Conservation (phyloP, 2,329 filamentous ascomycete species). For the Hymenoscyphus repandus region DNA sequence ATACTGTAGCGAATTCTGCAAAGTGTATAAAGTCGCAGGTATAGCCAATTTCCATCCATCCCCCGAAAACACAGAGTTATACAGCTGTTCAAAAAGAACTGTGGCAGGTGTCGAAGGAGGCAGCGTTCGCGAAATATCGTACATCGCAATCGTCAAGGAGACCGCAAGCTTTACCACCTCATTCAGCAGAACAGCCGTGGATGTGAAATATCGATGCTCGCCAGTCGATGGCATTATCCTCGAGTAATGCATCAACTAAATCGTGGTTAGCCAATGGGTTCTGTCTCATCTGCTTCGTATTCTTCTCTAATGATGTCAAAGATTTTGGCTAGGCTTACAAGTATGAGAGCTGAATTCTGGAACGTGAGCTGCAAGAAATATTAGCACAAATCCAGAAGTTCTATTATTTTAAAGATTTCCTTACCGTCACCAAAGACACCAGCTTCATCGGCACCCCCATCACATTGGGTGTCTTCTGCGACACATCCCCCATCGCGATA, state of each 20-base stretch:
- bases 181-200: constrained; percentile 89
- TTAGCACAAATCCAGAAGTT: constrained; percentile 25
- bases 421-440: constrained; percentile 59
- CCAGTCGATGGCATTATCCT: constrained; percentile 81
- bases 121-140: constrained; percentile 75
- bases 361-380: constrained; percentile 59
- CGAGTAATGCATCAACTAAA: constrained; percentile 87
- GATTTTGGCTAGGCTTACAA: constrained; percentile 44
- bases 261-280: constrained; percentile 13
- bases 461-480: constrained; percentile 18
- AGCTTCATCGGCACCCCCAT: constrained; percentile 64
- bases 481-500: constrained; percentile 22
- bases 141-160: constrained; percentile 79
- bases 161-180: constrained; percentile 87
- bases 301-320: constrained; percentile 1
- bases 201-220: constrained; percentile 86
- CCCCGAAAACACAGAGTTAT: constrained; percentile 74
- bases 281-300: not conserved
- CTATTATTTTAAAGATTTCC: constrained; percentile 22
- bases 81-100: constrained; percentile 74
- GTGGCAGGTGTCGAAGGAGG: constrained; percentile 76
- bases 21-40: constrained; percentile 79
- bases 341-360: constrained; percentile 73
- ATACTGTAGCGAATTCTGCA: constrained; percentile 93
- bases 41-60: constrained; percentile 95